Conservation (phyloP, 495 filamentous ascomycete species). For the Astrothelium subdiscretum region DNA sequence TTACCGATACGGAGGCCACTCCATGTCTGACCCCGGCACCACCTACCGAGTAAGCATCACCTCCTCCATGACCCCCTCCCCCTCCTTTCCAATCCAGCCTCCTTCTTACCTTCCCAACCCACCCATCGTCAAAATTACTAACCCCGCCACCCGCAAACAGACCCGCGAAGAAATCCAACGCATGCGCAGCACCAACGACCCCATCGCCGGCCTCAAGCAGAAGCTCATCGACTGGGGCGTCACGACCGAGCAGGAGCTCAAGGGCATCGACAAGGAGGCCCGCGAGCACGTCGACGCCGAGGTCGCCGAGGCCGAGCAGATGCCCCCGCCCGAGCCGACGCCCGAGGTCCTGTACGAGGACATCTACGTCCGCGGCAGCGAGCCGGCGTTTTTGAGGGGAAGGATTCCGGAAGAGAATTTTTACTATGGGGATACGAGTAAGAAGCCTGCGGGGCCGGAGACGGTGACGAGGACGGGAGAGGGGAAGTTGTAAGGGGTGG, state of each 20-base stretch:
- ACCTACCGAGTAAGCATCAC: constrained; percentile 59
- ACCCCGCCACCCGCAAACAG: too few relatives aligned
- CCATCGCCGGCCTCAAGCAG: constrained; percentile 94
- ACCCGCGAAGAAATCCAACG: constrained; percentile 98
- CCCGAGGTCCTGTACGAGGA: constrained; percentile 84
- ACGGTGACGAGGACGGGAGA: constrained; percentile 1
- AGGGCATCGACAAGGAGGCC: constrained; percentile 86
- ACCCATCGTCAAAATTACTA: too few relatives aligned
- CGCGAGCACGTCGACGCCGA: constrained; percentile 74
- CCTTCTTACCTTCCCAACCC: constrained; percentile 6
- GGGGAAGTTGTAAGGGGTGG: not conserved
- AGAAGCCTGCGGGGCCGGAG: not conserved
- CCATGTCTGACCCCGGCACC: constrained; percentile 97
- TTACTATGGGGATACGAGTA: constrained; percentile 48
- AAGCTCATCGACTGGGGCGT: constrained; percentile 95
- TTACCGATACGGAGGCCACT: constrained; percentile 98
- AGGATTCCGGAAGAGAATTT: constrained; percentile 86
- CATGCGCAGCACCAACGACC: constrained; percentile 97
- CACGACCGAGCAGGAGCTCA: constrained; percentile 89
- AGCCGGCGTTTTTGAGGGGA: constrained; percentile 84
- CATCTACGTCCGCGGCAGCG: constrained; percentile 85
- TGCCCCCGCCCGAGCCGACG: constrained; percentile 64
- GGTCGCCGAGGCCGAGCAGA: constrained; percentile 79
- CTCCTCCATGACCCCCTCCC: not conserved
- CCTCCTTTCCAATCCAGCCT: not conserved